phyloP scores from a whole-genome alignment of 2,329 filamentous ascomycete species.

The Apiospora malaysiana region DNA sequence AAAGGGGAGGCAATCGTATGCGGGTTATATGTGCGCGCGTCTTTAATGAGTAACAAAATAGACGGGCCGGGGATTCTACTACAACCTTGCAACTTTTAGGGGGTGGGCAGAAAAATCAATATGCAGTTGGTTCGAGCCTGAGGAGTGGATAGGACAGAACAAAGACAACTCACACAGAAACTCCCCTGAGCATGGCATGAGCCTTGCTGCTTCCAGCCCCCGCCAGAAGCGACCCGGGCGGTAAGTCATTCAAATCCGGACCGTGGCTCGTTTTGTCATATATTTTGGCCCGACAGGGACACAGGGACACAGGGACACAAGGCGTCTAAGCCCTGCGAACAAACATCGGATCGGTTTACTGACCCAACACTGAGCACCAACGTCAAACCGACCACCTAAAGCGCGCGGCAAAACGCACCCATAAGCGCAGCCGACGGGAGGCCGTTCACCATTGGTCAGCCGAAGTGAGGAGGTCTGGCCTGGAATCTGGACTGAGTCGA shows the following conservation, averaged over 20 bases:
- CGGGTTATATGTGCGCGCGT: constrained; percentile 10
- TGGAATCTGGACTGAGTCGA: background rate
- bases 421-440: constrained; percentile 6
- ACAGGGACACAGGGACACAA: background rate
- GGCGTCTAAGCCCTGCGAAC: background rate
- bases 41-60: constrained; percentile 11
- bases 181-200: too few relatives aligned
- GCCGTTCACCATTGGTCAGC: background rate
- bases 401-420: constrained; percentile 1
- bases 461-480: background rate
- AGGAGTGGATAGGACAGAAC: background rate
- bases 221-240: background rate
- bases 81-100: background rate
- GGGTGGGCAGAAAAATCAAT: background rate
- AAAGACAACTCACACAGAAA: background rate
- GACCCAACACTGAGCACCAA: background rate
- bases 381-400: background rate
- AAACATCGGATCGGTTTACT: background rate
- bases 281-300: background rate
- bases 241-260: constrained; percentile 2
- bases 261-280: constrained; percentile 15
- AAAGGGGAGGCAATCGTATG: background rate
- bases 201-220: constrained; percentile 3
- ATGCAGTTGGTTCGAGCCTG: constrained; percentile 17
- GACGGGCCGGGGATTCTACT: constrained; percentile 13